Conservation (phyloP, 495 filamentous ascomycete species). For the Bombardia bombarda region DNA sequence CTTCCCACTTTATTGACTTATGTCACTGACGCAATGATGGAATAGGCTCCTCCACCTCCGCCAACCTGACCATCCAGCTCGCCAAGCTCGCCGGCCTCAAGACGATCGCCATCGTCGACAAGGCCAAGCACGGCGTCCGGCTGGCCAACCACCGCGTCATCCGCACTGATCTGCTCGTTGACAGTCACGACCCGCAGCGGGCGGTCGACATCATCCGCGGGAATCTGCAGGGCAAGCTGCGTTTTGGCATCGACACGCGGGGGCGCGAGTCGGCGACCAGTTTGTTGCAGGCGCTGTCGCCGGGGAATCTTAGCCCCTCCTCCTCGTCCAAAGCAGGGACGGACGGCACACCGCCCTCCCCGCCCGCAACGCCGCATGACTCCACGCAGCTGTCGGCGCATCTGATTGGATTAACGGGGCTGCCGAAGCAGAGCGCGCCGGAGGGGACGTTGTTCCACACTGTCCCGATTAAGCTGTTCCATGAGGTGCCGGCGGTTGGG, state of each 20-base stretch:
- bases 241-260: conserved; percentile 56
- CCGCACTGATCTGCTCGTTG: conserved; percentile 48
- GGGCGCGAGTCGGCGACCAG: conserved; percentile 49
- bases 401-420: conserved; percentile 54
- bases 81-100: conserved; percentile 51
- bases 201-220: conserved; percentile 53
- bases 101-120: conserved; percentile 52
- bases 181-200: conserved; percentile 49
- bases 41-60: conserved; percentile 53
- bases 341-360: conserved; percentile 3
- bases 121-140: conserved; percentile 50
- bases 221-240: conserved; percentile 43
- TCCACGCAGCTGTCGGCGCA: conserved; percentile 30
- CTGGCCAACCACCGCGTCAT: conserved; percentile 41
- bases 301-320: conserved; percentile 5
- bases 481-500: conserved; percentile 49
- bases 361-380: conserved; percentile 19
- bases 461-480: conserved; percentile 64
- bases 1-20: not conserved
- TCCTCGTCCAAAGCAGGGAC: not conserved
- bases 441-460: conserved; percentile 43
- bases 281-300: conserved; percentile 38
- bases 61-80: conserved; percentile 50
- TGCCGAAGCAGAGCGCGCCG: conserved; percentile 42
- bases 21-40: not conserved